A percentile compares a stretch with the other conserved stretches of the same genome.
phyloP scores from a whole-genome alignment of 2,329 filamentous ascomycete genomes.

The Plenodomus biglobosus region DNA sequence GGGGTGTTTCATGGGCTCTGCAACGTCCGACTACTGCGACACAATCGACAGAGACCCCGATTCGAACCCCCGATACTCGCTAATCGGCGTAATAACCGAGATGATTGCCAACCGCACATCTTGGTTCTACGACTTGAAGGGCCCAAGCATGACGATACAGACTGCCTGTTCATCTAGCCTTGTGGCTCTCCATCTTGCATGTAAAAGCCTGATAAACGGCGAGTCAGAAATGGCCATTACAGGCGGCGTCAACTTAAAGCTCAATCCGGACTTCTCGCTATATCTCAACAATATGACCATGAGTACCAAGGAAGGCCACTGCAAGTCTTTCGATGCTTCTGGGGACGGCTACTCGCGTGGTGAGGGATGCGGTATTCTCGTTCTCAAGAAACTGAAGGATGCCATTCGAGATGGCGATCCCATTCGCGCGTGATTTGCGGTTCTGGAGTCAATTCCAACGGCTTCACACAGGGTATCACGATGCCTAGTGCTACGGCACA shows the following conservation, averaged over 20 bases:
- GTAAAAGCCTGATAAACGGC: slow-evolving; percentile 11
- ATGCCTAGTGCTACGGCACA: slow-evolving; percentile 57
- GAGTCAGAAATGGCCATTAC: slow-evolving; percentile 21
- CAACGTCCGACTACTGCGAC: slow-evolving; percentile 23
- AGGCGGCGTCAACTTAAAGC: slow-evolving; percentile 15
- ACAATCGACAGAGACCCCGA: background rate
- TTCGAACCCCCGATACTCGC: background rate
- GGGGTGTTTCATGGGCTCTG: slow-evolving; percentile 33
- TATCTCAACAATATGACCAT: slow-evolving; percentile 6
- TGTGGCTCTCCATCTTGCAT: slow-evolving; percentile 27
- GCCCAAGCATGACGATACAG: slow-evolving; percentile 33
- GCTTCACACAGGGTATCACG: slow-evolving; percentile 53
- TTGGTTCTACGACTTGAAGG: background rate
- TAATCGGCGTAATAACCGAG: background rate
- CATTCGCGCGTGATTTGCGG: slow-evolving; percentile 47
- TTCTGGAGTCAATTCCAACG: slow-evolving; percentile 50
- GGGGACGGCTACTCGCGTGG: slow-evolving; percentile 24
- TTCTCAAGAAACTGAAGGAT: slow-evolving; percentile 27
- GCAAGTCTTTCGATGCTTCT: slow-evolving; percentile 14
- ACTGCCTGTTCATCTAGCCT: slow-evolving; percentile 43
- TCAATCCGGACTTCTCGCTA: slow-evolving; percentile 2
- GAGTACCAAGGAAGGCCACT: slow-evolving; percentile 13
- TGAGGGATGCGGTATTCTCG: slow-evolving; percentile 10
- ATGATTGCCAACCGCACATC: background rate
- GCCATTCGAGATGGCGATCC: slow-evolving; percentile 59